phyloP scores from a whole-genome alignment of 768 basidiomycete genomes.

The Lentinula edodes region DNA sequence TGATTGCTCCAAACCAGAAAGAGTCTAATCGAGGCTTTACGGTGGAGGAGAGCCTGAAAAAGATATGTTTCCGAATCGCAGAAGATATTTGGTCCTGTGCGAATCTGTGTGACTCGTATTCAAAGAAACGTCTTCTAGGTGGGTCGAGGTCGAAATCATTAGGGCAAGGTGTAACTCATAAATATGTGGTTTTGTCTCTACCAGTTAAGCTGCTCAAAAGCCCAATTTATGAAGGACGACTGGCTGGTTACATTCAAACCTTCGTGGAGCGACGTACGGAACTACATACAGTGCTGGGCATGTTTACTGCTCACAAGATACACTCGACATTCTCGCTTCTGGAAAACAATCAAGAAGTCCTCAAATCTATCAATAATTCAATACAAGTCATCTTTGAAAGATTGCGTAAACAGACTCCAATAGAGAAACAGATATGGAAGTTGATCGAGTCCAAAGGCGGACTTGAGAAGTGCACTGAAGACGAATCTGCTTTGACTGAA shows the following conservation, averaged over 20 bases:
- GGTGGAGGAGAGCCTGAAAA: conserved; percentile 25
- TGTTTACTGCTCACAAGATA: conserved; percentile 21
- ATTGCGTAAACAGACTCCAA: not conserved
- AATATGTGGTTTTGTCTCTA: not conserved
- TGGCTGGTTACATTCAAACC: conserved; percentile 16
- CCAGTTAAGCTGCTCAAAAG: conserved; percentile 26
- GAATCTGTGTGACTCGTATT: conserved; percentile 24
- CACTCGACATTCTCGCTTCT: conserved; percentile 8
- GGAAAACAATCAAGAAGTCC: not conserved
- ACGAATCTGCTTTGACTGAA: not conserved
- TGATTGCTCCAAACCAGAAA: conserved; percentile 21
- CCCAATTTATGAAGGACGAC: conserved; percentile 21
- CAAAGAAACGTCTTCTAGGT: conserved; percentile 18
- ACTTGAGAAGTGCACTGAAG: not conserved
- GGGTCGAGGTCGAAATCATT: not conserved
- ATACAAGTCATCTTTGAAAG: not conserved
- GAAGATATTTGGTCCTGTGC: conserved; percentile 27
- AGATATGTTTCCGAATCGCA: conserved; percentile 18
- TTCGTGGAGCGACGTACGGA: conserved; percentile 20
- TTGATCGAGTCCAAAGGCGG: not conserved
- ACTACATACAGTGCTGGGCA: conserved; percentile 21
- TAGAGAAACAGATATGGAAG: not conserved
- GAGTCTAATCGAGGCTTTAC: conserved; percentile 23
- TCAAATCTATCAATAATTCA: not conserved
- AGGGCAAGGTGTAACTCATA: no score